Conservation (phyloP, 129 eudicot genomes). For the Arctium minus region DNA sequence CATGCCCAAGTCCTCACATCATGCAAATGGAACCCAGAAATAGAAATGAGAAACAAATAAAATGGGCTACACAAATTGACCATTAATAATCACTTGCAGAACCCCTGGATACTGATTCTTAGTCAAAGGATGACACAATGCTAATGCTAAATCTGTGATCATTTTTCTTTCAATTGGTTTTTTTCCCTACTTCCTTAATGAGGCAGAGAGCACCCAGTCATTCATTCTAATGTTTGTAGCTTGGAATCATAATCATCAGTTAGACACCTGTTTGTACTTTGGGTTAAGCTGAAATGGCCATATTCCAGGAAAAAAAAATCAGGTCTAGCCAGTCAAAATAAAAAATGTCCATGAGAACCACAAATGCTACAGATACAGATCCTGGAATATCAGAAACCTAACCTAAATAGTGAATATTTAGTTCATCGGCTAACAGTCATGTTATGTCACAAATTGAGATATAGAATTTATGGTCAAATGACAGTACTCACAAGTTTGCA, state of each 20-base stretch:
- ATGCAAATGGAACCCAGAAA: background rate
- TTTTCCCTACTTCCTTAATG: background rate
- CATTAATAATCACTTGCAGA: background rate
- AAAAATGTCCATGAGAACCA: background rate
- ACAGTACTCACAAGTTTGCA: conserved; percentile 82
- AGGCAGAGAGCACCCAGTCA: background rate
- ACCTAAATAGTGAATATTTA: background rate
- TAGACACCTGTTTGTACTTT: background rate
- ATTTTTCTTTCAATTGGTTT: background rate
- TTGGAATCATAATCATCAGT: background rate
- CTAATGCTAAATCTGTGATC: background rate
- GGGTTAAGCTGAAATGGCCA: conserved; percentile 1
- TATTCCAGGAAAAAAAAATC: background rate
- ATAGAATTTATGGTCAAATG: background rate
- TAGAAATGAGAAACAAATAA: background rate
- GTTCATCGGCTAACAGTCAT: background rate
- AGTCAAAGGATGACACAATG: conserved; percentile 3
- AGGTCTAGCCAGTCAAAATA: background rate
- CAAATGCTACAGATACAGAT: conserved; percentile 3
- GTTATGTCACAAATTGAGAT: background rate
- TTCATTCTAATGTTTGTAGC: background rate
- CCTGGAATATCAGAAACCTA: background rate
- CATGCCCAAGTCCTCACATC: background rate
- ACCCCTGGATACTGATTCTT: background rate
- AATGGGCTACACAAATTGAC: background rate